phyloP scores from a whole-genome alignment of 2,329 filamentous ascomycete genomes.

The Penicillium sp. region DNA sequence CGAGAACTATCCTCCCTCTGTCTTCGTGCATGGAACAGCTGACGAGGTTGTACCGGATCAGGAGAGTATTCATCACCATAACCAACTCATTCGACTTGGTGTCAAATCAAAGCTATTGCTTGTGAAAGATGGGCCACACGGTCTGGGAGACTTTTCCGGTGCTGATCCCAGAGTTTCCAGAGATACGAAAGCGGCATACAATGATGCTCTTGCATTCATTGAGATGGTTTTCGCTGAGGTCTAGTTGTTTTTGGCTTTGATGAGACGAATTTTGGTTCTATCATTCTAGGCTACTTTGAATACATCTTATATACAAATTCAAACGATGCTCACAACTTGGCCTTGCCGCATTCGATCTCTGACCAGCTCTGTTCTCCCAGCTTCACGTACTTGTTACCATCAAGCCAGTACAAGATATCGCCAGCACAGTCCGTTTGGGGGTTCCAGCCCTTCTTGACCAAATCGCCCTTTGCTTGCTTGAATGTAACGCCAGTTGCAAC shows the following conservation, averaged over 20 bases:
- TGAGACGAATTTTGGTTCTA: not conserved
- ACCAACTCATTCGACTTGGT: conserved; percentile 16
- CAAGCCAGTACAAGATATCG: conserved; percentile 49
- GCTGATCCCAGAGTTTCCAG: not conserved
- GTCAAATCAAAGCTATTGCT: conserved; percentile 16
- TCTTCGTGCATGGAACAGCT: conserved; percentile 23
- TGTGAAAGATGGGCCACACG: conserved; percentile 19
- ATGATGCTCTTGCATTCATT: conserved; percentile 19
- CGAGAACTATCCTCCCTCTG: conserved; percentile 17
- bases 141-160: conserved; percentile 12
- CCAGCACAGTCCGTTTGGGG: conserved; percentile 32
- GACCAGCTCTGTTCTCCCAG: conserved; percentile 44
- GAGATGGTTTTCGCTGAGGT: conserved; percentile 9
- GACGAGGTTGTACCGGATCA: conserved; percentile 24
- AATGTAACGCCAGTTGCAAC: conserved; percentile 53
- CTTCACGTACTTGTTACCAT: conserved; percentile 42
- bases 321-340: conserved; percentile 41
- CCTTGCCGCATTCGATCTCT: conserved; percentile 44
- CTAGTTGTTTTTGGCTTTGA: not conserved
- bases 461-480: conserved; percentile 51
- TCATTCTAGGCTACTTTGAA: not conserved
- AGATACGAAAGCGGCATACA: conserved; percentile 17
- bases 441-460: conserved; percentile 47
- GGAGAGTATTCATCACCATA: conserved; percentile 21
- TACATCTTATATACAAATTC: not conserved